Evolutionary conservation across 306 rosid genomes (phyloP), one percentile per base, ranked within the genome.

Genomic region (Castanea mollissima): DNA sequence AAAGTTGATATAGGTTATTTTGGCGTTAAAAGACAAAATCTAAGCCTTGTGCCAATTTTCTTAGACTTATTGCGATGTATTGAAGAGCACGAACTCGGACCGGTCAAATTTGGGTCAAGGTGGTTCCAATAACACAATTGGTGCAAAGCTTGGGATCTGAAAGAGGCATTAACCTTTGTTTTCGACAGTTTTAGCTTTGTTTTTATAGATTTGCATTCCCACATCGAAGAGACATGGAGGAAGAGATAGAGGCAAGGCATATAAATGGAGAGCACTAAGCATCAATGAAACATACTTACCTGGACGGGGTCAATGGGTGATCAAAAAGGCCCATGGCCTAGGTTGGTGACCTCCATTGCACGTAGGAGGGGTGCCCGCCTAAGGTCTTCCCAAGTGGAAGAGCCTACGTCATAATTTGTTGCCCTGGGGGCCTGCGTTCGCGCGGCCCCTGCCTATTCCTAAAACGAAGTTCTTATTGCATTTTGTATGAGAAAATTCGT

Each of bases 391-490:
- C 83, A 19, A 75, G 81, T 12, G 86, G 91, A 75, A 75, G 94
- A 88, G 79, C 86, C 91, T 78, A 82, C 86, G 88, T 90, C 91
- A 85, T 83, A 79, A 90, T 88, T 86, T 88, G 86, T 90, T 62
- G 69, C 8, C 11, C 82, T 23, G 87, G 89, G 88, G 91, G 86
- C 91, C 80, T 88, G 92, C 91, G 92, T 85, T 31, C 84, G 91
- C 89, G 91, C 91, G 80, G 91, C 85, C 91, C 84, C 87, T 59
- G 12, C 34, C 65, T 9, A 56, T 5, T 56, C 5, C 0, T 1
- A 56, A 5, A 18, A 1, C 27, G 1, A 25, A 1, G 1, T 25
- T 25, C 2, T 1, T 25, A 25, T 25, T 1, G 1, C 27, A 1
- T 25, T 0, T 25, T 25, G 0, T 25, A 25, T 25, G 27, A 25